Percentiles rank a stretch among this genome's conserved stretches.
These are phyloP conservation scores for Stephania yunnanensis DNA, from an alignment of 164 flowering plant species.

Conservation along the genomic window DNA sequence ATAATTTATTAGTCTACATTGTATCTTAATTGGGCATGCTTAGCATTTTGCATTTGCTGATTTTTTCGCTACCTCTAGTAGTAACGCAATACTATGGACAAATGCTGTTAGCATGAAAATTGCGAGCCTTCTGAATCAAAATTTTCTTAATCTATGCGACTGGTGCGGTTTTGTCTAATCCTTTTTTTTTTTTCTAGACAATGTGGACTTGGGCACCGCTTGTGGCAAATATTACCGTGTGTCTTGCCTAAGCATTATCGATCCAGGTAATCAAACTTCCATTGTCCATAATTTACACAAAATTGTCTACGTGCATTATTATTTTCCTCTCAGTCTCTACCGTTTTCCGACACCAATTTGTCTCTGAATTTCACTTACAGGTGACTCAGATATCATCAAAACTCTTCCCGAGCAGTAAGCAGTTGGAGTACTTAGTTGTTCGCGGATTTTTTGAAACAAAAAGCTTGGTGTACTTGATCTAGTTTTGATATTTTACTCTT, in stretches of 20 bases:
- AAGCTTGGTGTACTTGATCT: background rate
- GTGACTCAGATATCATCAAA: slow-evolving; percentile 26
- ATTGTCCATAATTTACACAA: background rate
- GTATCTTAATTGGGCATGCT: background rate
- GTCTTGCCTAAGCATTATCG: slow-evolving; percentile 26
- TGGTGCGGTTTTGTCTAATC: background rate
- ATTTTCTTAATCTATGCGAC: background rate
- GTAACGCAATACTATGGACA: too few species aligned
- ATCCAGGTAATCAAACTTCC: slow-evolving; percentile 18
- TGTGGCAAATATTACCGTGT: slow-evolving; percentile 20
- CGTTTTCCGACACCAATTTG: too few species aligned
- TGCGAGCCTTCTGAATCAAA: background rate
- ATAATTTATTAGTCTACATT: too few species aligned
- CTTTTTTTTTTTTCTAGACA: slow-evolving; percentile 13
- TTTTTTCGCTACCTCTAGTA: too few species aligned
- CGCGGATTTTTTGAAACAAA: background rate
- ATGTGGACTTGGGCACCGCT: slow-evolving; percentile 28
- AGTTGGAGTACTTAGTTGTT: background rate
- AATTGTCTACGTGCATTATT: background rate
- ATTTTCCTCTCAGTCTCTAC: background rate
- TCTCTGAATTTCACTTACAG: slow-evolving; percentile 5
- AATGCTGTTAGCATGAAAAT: too few species aligned
- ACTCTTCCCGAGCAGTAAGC: slow-evolving; percentile 19
- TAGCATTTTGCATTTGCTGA: background rate
- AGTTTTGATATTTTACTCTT: background rate